Conservation (phyloP, 1,139 yeast species). For the Nakaseomyces kungkrabaensis region DNA sequence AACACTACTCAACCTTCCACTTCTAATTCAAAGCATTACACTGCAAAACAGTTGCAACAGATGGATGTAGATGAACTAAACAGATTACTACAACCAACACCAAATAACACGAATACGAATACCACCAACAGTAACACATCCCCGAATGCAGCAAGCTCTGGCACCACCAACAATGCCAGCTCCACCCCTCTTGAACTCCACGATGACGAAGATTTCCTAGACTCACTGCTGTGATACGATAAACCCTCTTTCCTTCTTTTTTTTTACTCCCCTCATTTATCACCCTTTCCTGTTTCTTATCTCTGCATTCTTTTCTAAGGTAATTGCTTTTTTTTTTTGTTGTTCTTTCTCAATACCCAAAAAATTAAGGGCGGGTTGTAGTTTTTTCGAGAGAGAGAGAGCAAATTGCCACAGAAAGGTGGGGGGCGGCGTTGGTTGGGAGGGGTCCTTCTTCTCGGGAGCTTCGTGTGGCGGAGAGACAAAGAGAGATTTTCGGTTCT, state of each 20-base stretch:
- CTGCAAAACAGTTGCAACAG: neutral
- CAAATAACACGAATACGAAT: neutral
- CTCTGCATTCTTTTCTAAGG: neutral
- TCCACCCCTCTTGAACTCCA: slow-evolving; percentile 9
- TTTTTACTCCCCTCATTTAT: neutral
- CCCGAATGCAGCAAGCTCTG: too few relatives aligned
- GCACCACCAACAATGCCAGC: too few relatives aligned
- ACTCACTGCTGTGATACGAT: slow-evolving; percentile 11
- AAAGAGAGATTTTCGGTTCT: too few relatives aligned
- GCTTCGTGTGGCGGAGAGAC: too few relatives aligned
- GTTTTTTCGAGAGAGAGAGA: neutral
- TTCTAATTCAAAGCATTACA: slow-evolving; percentile 2
- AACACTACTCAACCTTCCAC: slow-evolving; percentile 1
- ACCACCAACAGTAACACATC: too few relatives aligned
- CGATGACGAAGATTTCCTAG: slow-evolving; percentile 24
- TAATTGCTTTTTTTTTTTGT: neutral
- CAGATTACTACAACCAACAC: neutral
- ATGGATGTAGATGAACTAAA: slow-evolving; percentile 3
- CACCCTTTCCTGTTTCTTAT: neutral
- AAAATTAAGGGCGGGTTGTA: too few relatives aligned
- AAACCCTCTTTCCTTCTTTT: neutral
- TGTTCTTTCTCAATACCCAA: neutral
- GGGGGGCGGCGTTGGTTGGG: too few relatives aligned
- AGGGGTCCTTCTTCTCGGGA: too few relatives aligned
- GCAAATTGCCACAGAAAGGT: too few relatives aligned